Conservation (phyloP, 306 rosid genomes). For the Begonia masoniana region DNA sequence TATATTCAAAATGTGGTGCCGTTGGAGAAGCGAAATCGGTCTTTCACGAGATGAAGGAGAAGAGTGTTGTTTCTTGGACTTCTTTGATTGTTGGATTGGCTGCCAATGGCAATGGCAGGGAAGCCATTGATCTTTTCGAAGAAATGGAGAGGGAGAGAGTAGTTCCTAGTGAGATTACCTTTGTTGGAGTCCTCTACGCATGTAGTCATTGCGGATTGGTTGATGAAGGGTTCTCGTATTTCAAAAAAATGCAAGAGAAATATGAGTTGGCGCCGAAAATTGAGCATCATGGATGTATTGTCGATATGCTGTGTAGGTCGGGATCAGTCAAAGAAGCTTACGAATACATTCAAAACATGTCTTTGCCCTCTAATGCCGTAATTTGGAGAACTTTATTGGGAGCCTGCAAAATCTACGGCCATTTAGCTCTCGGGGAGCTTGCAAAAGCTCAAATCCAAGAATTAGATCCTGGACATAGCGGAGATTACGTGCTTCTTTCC, state of each 20-base stretch:
- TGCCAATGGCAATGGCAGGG: constrained; percentile 28
- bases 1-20: constrained; percentile 32
- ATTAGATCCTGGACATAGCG: constrained; percentile 24
- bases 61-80: constrained; percentile 30
- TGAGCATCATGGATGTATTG: constrained; percentile 32
- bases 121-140: constrained; percentile 24
- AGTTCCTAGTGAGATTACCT: constrained; percentile 25
- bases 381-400: constrained; percentile 34
- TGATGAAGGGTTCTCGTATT: constrained; percentile 26
- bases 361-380: constrained; percentile 24
- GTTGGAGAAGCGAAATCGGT: constrained; percentile 19
- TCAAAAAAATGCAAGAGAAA: constrained; percentile 23
- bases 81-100: constrained; percentile 33
- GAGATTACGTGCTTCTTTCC: constrained; percentile 32
- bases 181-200: constrained; percentile 38
- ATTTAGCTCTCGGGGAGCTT: constrained; percentile 18
- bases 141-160: constrained; percentile 18
- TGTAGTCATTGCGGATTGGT: constrained; percentile 37
- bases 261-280: constrained; percentile 23
- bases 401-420: constrained; percentile 27
- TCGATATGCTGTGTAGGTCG: constrained; percentile 32
- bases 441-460: constrained; percentile 19
- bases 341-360: constrained; percentile 19
- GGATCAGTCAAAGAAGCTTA: constrained; percentile 26
- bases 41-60: constrained; percentile 21